Base-by-base conservation (phyloP, 257 asterid species). In the Solanum tarijense region DNA sequence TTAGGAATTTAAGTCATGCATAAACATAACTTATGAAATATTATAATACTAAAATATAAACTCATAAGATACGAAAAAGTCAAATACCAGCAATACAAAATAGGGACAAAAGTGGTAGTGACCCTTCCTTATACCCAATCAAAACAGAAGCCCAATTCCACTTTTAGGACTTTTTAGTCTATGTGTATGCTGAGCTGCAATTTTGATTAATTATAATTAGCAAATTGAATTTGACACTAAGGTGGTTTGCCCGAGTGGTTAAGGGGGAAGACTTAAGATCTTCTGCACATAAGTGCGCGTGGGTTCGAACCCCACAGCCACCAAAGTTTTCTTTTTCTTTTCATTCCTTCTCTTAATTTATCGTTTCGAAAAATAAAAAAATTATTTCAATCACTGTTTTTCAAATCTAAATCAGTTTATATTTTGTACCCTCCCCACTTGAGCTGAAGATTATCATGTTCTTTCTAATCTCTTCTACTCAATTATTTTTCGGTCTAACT, bases 191-290 rank as follows among this genome's bases (percentile, higher is more conserved):
- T 68, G 21, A 6, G 5, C 1, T 3, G 1, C 6, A 0, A 11
- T 25, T 0, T 27, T 7, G 2, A 0, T 20, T 7, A 58, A 18
- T 18, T 6, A 66, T 5, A 25, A 12, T 12, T 27, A 66, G 35
- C 12, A 31, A 69, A 0, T 1, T 6, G 0, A 3, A 3, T 31
- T 14, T 0, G 2, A 0, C 6, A 32, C 0, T 18, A 1, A 71
- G 91, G 89, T 90, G 92, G 94, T 91, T 92, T 90, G 93, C 93
- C 93, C 92, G 93, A 91, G 93, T 12, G 93, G 91, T 92, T 92
- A 92, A 91, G 94, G 92, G 93, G 90, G 90, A 89, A 89, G 91
- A 89, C 91, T 87, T 89, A 88, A 90, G 91, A 88, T 88, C 91
- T 89, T 89, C 91, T 90, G 89, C 90, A 85, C 90, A 90, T 90